A percentile compares a stretch with the other conserved stretches of the same genome.
phyloP scores from a whole-genome alignment of 441 rosid species.

The Jatropha podagrica region DNA sequence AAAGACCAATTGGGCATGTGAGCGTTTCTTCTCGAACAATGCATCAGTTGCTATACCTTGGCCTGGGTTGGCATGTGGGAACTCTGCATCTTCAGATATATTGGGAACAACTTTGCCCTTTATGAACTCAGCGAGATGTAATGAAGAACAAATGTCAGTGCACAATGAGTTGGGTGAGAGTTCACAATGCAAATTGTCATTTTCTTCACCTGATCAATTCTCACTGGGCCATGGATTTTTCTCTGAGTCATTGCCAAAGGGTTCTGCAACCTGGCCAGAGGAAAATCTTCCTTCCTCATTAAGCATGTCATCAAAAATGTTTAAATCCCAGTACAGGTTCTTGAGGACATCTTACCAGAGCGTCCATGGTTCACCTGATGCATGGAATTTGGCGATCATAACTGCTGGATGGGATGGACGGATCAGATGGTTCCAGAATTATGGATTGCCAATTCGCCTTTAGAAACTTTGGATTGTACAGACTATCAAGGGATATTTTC shows the following conservation, averaged over 20 bases:
- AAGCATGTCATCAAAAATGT: slow-evolving; percentile 32
- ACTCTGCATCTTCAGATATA: slow-evolving; percentile 15
- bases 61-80: slow-evolving; percentile 52
- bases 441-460: slow-evolving; percentile 61
- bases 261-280: slow-evolving; percentile 94
- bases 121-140: not conserved
- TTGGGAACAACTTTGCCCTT: slow-evolving; percentile 21
- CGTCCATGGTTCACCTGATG: slow-evolving; percentile 49
- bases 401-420: slow-evolving; percentile 94
- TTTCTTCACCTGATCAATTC: slow-evolving; percentile 42
- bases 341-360: slow-evolving; percentile 62
- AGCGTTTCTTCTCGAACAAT: slow-evolving; percentile 63
- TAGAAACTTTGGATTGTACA: slow-evolving; percentile 16
- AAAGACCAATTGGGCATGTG: slow-evolving; percentile 54
- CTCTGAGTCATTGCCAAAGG: slow-evolving; percentile 64
- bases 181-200: slow-evolving; percentile 32
- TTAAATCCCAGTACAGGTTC: slow-evolving; percentile 46
- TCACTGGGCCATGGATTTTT: slow-evolving; percentile 49
- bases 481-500: not conserved
- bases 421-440: slow-evolving; percentile 80
- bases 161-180: slow-evolving; percentile 26
- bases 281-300: slow-evolving; percentile 66
- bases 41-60: slow-evolving; percentile 84
- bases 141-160: slow-evolving; percentile 12
- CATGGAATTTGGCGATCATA: slow-evolving; percentile 87